These are phyloP conservation scores for Darksidea phi DNA, from an alignment of 495 filamentous ascomycete species.

Conservation along the genomic window DNA sequence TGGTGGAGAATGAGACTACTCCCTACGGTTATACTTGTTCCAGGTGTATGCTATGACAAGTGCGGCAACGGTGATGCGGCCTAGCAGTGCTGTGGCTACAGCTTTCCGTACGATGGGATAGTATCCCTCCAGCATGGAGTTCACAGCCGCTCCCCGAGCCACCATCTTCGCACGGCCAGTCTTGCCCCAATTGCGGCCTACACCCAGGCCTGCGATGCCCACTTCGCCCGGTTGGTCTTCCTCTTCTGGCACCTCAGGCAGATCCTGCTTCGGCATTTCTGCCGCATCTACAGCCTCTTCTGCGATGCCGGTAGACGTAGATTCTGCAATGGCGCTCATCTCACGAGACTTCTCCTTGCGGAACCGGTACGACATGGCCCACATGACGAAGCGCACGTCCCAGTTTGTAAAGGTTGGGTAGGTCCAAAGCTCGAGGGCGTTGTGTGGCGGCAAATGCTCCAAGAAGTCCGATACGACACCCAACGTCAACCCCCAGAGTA, in stretches of 20 bases:
- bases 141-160: conserved; percentile 51
- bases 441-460: conserved; percentile 65
- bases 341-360: conserved; percentile 57
- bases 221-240: conserved; percentile 47
- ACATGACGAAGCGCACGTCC: conserved; percentile 62
- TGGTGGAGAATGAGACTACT: too few species aligned
- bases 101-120: conserved; percentile 62
- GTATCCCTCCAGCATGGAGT: conserved; percentile 67
- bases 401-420: conserved; percentile 72
- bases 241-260: conserved; percentile 2
- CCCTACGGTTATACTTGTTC: conserved; percentile 16
- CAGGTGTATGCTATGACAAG: conserved; percentile 23
- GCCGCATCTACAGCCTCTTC: conserved; percentile 40
- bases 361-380: conserved; percentile 60
- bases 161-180: conserved; percentile 28
- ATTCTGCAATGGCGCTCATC: conserved; percentile 37
- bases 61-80: conserved; percentile 37
- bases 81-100: conserved; percentile 54
- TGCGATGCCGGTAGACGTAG: neutral
- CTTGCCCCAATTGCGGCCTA: conserved; percentile 48
- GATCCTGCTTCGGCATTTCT: conserved; percentile 29
- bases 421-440: conserved; percentile 61
- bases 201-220: conserved; percentile 50
- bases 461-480: conserved; percentile 72
- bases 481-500: conserved; percentile 75